Evolutionary conservation across 2,329 filamentous ascomycete species (phyloP).

Genomic region (Stagonosporopsis cucurbitacearum): DNA sequence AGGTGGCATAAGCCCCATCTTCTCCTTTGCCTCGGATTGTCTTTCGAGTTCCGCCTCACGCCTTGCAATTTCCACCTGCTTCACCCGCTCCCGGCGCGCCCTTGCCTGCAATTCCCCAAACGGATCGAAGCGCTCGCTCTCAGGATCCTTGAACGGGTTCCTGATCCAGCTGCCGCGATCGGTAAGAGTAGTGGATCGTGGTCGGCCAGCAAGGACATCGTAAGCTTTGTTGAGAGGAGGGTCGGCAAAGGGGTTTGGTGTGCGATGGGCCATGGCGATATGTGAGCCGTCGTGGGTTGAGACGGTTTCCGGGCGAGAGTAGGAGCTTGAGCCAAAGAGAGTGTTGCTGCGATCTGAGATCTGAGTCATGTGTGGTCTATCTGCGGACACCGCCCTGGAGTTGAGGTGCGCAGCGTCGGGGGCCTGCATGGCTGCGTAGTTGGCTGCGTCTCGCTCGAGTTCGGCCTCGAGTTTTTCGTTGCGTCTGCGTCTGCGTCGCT

Average conservation of each 20-base stretch:
- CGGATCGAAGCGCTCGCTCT: constrained; percentile 46
- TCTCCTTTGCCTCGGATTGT: constrained; percentile 35
- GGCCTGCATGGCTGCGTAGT: constrained; percentile 24
- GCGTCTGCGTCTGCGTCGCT: constrained; percentile 30
- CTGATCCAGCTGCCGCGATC: constrained; percentile 44
- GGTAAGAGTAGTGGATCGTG: constrained; percentile 43
- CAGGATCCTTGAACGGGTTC: constrained; percentile 46
- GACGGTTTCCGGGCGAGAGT: constrained; percentile 43
- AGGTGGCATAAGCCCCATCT: constrained; percentile 32
- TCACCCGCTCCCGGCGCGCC: constrained; percentile 34
- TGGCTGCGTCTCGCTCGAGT: constrained; percentile 37
- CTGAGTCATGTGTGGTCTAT: constrained; percentile 28
- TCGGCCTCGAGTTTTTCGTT: constrained; percentile 30
- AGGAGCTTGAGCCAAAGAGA: constrained; percentile 36
- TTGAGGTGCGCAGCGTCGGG: constrained; percentile 35
- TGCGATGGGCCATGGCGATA: constrained; percentile 31
- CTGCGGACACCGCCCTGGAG: constrained; percentile 18
- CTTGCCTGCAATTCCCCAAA: constrained; percentile 47
- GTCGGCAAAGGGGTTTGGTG: constrained; percentile 46
- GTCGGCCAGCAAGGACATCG: constrained; percentile 42
- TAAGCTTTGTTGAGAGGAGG: constrained; percentile 47
- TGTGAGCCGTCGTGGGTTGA: constrained; percentile 36
- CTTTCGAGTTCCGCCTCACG: constrained; percentile 30
- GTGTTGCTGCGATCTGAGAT: constrained; percentile 33
- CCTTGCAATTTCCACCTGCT: constrained; percentile 35